A percentile compares a stretch with the other conserved stretches of the same genome.
These are phyloP conservation scores for Daldinia caldariorum DNA, from an alignment of 495 filamentous ascomycete species.

Conservation along the genomic window DNA sequence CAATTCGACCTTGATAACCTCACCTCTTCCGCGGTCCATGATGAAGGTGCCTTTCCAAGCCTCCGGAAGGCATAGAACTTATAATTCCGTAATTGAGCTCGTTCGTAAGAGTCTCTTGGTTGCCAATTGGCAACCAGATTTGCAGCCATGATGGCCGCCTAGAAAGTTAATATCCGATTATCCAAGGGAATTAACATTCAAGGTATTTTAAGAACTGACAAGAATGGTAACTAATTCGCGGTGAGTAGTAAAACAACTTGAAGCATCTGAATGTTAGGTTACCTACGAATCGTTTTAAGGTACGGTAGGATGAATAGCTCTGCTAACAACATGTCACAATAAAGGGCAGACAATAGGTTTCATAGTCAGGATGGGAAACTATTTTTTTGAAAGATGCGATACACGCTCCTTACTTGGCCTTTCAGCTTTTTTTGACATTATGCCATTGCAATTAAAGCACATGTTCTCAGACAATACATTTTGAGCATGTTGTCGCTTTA, in stretches of 20 bases:
- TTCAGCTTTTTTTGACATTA: not conserved
- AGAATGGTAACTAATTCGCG: not conserved
- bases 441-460: not conserved
- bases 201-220: not conserved
- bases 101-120: not conserved
- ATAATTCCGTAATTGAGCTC: not conserved
- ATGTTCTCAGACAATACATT: not conserved
- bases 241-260: not conserved
- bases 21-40: no score
- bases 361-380: not conserved
- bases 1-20: not conserved
- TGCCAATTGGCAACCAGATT: not conserved
- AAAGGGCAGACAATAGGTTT: constrained; percentile 4
- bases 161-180: not conserved
- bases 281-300: not conserved
- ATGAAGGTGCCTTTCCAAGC: not conserved
- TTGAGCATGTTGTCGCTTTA: not conserved
- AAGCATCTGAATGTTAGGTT: not conserved
- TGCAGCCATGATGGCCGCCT: not conserved
- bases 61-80: not conserved
- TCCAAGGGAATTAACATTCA: not conserved
- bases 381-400: not conserved
- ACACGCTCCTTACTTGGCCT: not conserved
- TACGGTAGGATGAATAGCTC: not conserved
- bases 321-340: not conserved